phyloP scores from a whole-genome alignment of 345 rosid species.

The Pugionium dolabratum region DNA sequence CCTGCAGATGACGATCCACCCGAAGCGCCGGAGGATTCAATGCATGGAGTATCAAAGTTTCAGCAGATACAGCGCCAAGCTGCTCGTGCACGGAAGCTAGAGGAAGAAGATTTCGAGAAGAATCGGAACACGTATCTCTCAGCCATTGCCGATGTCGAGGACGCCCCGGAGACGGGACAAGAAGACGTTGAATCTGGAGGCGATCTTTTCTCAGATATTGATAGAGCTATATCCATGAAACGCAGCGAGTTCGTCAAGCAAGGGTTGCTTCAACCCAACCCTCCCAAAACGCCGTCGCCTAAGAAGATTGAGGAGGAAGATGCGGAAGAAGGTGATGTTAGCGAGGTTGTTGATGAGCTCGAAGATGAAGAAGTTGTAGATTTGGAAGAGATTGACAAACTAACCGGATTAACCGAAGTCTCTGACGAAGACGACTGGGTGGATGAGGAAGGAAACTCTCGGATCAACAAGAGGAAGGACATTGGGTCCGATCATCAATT shows the following conservation, averaged over 20 bases:
- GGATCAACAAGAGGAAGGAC: slow-evolving; percentile 40
- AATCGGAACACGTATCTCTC: slow-evolving; percentile 68
- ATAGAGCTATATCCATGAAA: slow-evolving; percentile 77
- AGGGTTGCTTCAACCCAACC: slow-evolving; percentile 58
- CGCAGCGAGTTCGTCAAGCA: slow-evolving; percentile 75
- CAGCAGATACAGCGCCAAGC: slow-evolving; percentile 78
- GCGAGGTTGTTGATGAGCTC: slow-evolving; percentile 53
- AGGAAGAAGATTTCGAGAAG: slow-evolving; percentile 79
- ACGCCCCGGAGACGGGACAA: slow-evolving; percentile 38
- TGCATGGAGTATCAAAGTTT: slow-evolving; percentile 77
- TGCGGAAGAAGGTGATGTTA: slow-evolving; percentile 35
- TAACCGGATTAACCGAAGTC: slow-evolving; percentile 55
- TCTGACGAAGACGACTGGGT: slow-evolving; percentile 51
- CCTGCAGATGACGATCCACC: slow-evolving; percentile 86
- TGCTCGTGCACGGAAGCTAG: slow-evolving; percentile 57
- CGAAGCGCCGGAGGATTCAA: slow-evolving; percentile 79
- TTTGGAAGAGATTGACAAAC: slow-evolving; percentile 75
- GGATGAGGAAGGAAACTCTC: slow-evolving; percentile 42
- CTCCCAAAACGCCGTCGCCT: slow-evolving; percentile 33
- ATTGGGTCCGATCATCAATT: slow-evolving; percentile 52
- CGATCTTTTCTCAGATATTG: slow-evolving; percentile 82
- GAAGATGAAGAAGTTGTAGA: slow-evolving; percentile 76
- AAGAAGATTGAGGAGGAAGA: slow-evolving; percentile 35
- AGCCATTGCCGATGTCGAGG: slow-evolving; percentile 82
- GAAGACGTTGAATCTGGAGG: slow-evolving; percentile 45